phyloP scores from a whole-genome alignment of 768 basidiomycete species.

The Rhodosporidiobolus sp. region DNA sequence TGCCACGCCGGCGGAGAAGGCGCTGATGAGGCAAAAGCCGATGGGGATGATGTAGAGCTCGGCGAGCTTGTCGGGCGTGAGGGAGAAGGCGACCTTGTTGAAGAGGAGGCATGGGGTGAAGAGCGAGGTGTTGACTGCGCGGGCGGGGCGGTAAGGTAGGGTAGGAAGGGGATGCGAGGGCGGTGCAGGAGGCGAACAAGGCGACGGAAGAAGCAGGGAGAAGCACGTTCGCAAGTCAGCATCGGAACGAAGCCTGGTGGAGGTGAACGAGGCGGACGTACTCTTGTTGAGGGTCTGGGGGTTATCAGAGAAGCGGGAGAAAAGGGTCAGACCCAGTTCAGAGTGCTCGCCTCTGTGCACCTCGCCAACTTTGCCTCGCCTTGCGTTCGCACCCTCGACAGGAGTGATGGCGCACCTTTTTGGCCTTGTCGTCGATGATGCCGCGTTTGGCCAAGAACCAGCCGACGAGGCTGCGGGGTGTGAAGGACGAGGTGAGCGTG shows the following conservation, averaged over 20 bases:
- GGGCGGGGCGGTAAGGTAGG: neutral
- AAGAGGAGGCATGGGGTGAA: slow-evolving; percentile 56
- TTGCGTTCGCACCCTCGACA: no score
- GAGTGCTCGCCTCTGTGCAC: neutral
- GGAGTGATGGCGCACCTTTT: slow-evolving; percentile 60
- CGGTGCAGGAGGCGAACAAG: slow-evolving; percentile 57
- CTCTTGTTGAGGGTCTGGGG: slow-evolving; percentile 45
- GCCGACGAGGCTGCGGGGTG: slow-evolving; percentile 34
- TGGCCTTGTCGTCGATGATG: slow-evolving; percentile 82
- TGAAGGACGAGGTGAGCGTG: neutral
- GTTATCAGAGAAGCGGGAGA: slow-evolving; percentile 50
- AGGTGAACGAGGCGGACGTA: neutral
- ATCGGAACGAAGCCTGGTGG: no score
- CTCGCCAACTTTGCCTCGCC: neutral
- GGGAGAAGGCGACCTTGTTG: slow-evolving; percentile 71
- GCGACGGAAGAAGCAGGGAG: neutral
- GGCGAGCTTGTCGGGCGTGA: slow-evolving; percentile 74
- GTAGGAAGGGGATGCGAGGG: neutral
- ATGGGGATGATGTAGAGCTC: slow-evolving; percentile 72
- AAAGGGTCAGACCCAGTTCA: no score
- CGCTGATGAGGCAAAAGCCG: slow-evolving; percentile 75
- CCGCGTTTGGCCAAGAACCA: slow-evolving; percentile 67
- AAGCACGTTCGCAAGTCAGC: no score
- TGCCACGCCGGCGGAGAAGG: slow-evolving; percentile 66
- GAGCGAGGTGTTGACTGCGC: slow-evolving; percentile 70